Base-by-base conservation (phyloP, 2,329 filamentous ascomycete genomes). In the Bipolaris cookei region DNA sequence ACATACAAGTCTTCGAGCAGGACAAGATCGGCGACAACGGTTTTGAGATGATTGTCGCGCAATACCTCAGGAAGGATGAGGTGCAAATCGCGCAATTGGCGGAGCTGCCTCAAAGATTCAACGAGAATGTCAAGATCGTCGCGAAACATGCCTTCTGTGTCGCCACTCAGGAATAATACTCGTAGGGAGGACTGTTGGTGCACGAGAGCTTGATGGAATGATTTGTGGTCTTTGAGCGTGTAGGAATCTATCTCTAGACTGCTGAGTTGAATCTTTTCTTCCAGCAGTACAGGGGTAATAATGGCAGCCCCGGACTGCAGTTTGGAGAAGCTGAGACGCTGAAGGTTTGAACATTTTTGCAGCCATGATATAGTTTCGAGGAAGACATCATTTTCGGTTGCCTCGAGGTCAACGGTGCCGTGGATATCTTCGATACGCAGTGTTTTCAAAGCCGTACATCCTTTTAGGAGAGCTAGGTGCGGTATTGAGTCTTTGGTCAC, bases 1-100 rank as follows among this genome's bases (percentile, higher is more conserved):
- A 89, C 81, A 42, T 78, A 81, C 13, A 90, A 72, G 11, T 84
- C 81, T 61, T 87, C 84, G 0, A 90, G 78, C 14, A 78, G 67
- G 0, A 73, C 73, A 8, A 87, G 73, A 8, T 77, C 70, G 1
- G 69, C 58, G 21, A 82, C 77, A 14, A 90, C 77, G 2, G 65
- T 65, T 10, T 76, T 69, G 32, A 89, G 76, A 37, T 88, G 82
- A 7, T 77, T 70, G 6, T 81, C 75, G 0, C 73, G 77, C 56
- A 88, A 81, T 46, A 79, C 79, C 38, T 85, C 81, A 1, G 78
- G 81, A 4, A 85, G 78, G 28, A 82, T 77, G 30, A 81, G 78
- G 1, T 84, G 80, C 2, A 90, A 77, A 18, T 82, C 78, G 21
- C 78, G 81, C 14, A 90, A 78, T 7, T 83, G 76, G 18, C 70